Conservation (phyloP, 2,329 filamentous ascomycete genomes). For the Aspergillus quadricinctus region DNA sequence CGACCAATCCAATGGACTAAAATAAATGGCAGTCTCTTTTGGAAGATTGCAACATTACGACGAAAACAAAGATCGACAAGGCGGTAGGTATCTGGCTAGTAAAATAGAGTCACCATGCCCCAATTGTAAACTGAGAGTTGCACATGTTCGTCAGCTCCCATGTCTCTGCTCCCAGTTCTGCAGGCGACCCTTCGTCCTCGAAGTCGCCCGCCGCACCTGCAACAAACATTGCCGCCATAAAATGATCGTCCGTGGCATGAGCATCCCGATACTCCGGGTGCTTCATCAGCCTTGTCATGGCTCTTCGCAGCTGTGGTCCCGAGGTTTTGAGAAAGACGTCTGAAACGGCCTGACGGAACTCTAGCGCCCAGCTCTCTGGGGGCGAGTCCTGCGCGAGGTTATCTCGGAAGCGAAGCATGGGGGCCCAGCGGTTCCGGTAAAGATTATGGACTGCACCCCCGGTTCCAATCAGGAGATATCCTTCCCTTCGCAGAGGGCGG, state of each 20-base stretch:
- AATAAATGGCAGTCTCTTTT: too few relatives aligned
- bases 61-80: too few relatives aligned
- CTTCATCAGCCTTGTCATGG: slow-evolving; percentile 62
- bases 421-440: slow-evolving; percentile 62
- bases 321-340: slow-evolving; percentile 56
- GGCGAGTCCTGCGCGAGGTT: slow-evolving; percentile 58
- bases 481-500: slow-evolving; percentile 51
- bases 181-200: slow-evolving; percentile 41
- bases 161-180: too few relatives aligned
- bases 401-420: slow-evolving; percentile 60
- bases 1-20: too few relatives aligned
- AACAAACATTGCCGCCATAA: slow-evolving; percentile 62
- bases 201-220: slow-evolving; percentile 52
- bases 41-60: too few relatives aligned
- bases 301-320: slow-evolving; percentile 52
- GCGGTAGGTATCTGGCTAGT: too few relatives aligned
- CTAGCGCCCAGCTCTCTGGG: slow-evolving; percentile 57
- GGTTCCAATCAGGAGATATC: slow-evolving; percentile 57
- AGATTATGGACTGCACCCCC: slow-evolving; percentile 68
- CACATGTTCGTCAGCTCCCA: too few relatives aligned
- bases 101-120: too few relatives aligned
- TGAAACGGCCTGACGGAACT: slow-evolving; percentile 62
- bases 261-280: slow-evolving; percentile 62
- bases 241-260: slow-evolving; percentile 67
- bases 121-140: too few relatives aligned